A percentile compares a stretch with the other conserved stretches of the same genome.
These are phyloP conservation scores for Fraxinus pennsylvanica DNA, from an alignment of 257 asterid species.

Conservation along the genomic window DNA sequence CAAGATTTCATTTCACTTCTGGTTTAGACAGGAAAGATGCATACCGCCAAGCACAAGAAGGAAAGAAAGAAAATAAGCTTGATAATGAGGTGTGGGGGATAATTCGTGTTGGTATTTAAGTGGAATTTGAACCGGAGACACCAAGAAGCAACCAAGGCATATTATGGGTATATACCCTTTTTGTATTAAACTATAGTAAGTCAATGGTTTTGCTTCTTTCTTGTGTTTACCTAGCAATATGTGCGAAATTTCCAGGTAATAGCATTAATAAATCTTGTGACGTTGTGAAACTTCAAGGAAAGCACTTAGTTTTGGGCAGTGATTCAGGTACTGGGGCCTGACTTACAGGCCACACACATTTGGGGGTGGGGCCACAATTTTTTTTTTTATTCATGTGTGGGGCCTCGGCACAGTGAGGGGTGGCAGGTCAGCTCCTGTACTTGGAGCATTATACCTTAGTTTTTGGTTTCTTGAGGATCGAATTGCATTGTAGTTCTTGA, in stretches of 20 bases:
- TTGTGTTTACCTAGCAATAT: background rate
- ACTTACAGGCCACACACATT: too few relatives aligned
- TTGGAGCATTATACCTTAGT: too few relatives aligned
- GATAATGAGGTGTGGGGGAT: background rate
- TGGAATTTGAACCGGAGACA: background rate
- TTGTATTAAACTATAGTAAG: background rate
- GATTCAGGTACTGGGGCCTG: too few relatives aligned
- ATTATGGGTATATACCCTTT: conserved; percentile 29
- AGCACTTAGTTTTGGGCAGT: too few relatives aligned
- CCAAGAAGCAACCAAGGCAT: conserved; percentile 21
- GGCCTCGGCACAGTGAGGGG: too few relatives aligned
- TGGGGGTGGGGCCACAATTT: too few relatives aligned
- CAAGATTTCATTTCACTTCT: background rate
- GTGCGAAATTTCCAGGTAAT: background rate
- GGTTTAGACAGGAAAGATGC: background rate
- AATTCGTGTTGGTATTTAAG: conserved; percentile 10
- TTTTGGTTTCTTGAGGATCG: background rate
- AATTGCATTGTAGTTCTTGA: background rate
- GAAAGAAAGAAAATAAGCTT: background rate
- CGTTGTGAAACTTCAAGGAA: background rate
- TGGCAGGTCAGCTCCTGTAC: too few relatives aligned
- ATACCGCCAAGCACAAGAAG: background rate
- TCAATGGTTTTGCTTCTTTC: too few relatives aligned
- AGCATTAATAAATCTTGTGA: background rate
- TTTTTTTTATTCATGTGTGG: too few relatives aligned